A percentile compares a stretch with the other conserved stretches of the same genome.
phyloP scores from a whole-genome alignment of 306 rosid genomes.

The apple (Malus domestica) region ASM211411v1 NC_041790.1:30373501-30374000 shows the following conservation, averaged over 20 bases:
- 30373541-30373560: neutral
- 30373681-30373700: too few species aligned
- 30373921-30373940: too few species aligned
- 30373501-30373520: constrained; percentile 67
- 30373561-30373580: neutral
- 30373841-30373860: neutral
- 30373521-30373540: constrained; percentile 77
- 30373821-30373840: neutral
- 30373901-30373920: neutral
- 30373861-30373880: too few species aligned
- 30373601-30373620: neutral
- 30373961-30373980: too few species aligned
- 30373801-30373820: neutral
- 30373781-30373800: neutral
- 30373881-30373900: too few species aligned
- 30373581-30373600: neutral
- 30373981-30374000: too few species aligned
- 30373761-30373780: neutral
- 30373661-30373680: too few species aligned
- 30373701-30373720: too few species aligned
- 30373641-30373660: neutral
- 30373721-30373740: too few species aligned
- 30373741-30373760: too few species aligned
- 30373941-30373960: too few species aligned
- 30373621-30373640: neutral